phyloP scores from a whole-genome alignment of 108 stramenopile species.

The Phaeodactylum tricornutum region DNA sequence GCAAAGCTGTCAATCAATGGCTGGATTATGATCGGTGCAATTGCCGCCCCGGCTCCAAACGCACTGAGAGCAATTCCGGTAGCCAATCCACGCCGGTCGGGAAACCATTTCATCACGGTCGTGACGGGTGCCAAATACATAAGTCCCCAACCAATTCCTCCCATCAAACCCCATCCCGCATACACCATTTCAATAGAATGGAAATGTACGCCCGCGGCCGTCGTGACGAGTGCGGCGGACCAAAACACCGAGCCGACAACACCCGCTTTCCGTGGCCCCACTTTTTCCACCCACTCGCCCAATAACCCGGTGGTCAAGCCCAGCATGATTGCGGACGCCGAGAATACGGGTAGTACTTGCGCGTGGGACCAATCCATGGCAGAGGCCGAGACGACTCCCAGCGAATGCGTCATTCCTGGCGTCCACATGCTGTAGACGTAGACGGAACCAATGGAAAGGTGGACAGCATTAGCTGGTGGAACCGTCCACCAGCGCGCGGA shows the following conservation, averaged over 20 bases:
- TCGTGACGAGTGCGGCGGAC: constrained; percentile 42
- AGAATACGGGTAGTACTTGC: constrained; percentile 55
- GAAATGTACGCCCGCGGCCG: constrained; percentile 40
- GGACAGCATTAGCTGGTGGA: constrained; percentile 37
- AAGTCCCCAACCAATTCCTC: constrained; percentile 69
- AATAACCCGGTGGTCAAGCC: constrained; percentile 54
- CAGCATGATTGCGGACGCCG: constrained; percentile 44
- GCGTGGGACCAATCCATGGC: constrained; percentile 47
- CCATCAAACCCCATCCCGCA: constrained; percentile 60
- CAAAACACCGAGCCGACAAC: constrained; percentile 35
- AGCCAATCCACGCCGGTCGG: constrained; percentile 74
- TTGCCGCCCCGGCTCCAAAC: constrained; percentile 76
- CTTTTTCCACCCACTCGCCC: constrained; percentile 55
- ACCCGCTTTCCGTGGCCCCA: constrained; percentile 39
- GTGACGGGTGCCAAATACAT: constrained; percentile 76
- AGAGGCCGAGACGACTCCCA: constrained; percentile 38
- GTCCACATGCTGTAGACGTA: constrained; percentile 53
- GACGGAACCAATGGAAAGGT: constrained; percentile 43
- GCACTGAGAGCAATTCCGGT: constrained; percentile 72
- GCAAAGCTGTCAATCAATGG: constrained; percentile 42
- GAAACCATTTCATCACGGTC: constrained; percentile 75
- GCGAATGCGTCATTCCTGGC: constrained; percentile 23
- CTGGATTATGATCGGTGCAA: constrained; percentile 70
- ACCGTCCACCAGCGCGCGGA: constrained; percentile 18
- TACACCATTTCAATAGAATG: constrained; percentile 72